Conservation (phyloP, 345 rosid species). For the Aquilaria yunnanensis region DNA sequence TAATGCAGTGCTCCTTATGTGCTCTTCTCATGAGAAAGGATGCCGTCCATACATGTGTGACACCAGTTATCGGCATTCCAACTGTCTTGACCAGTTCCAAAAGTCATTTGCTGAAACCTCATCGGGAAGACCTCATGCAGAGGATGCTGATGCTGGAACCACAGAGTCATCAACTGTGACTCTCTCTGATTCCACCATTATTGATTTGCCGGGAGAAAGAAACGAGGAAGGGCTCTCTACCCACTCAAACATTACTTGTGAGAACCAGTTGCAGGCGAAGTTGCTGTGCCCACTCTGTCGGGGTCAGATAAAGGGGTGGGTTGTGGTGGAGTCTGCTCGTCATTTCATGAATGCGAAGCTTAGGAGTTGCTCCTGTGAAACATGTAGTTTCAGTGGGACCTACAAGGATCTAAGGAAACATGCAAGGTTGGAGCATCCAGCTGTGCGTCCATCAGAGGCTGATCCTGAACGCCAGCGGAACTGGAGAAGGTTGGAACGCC, state of each 20-base stretch:
- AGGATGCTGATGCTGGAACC: slow-evolving; percentile 24
- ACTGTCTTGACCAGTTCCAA: slow-evolving; percentile 87
- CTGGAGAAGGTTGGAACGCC: slow-evolving; percentile 96
- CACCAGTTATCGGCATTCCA: slow-evolving; percentile 94
- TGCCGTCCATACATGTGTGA: slow-evolving; percentile 98
- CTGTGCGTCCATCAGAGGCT: slow-evolving; percentile 78
- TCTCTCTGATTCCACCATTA: slow-evolving; percentile 24
- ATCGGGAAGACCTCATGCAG: slow-evolving; percentile 5
- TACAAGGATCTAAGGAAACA: slow-evolving; percentile 90
- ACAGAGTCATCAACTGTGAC: slow-evolving; percentile 14
- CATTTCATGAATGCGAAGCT: slow-evolving; percentile 75
- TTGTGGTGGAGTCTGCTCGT: slow-evolving; percentile 64
- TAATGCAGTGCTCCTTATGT: slow-evolving; percentile 89
- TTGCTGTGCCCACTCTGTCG: slow-evolving; percentile 87
- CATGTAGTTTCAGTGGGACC: slow-evolving; percentile 67
- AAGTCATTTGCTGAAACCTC: slow-evolving; percentile 49
- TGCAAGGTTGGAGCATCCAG: slow-evolving; percentile 80
- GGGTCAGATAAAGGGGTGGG: slow-evolving; percentile 80
- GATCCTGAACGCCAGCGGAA: slow-evolving; percentile 88
- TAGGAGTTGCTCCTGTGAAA: slow-evolving; percentile 85
- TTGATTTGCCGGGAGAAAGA: slow-evolving; percentile 30
- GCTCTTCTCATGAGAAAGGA: slow-evolving; percentile 89
- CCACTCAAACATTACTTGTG: slow-evolving; percentile 25
- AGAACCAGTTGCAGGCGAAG: slow-evolving; percentile 32
- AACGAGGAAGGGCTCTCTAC: slow-evolving; percentile 25